Conservation (phyloP, 768 basidiomycete genomes). For the Candolleomyces efflorescens region DNA sequence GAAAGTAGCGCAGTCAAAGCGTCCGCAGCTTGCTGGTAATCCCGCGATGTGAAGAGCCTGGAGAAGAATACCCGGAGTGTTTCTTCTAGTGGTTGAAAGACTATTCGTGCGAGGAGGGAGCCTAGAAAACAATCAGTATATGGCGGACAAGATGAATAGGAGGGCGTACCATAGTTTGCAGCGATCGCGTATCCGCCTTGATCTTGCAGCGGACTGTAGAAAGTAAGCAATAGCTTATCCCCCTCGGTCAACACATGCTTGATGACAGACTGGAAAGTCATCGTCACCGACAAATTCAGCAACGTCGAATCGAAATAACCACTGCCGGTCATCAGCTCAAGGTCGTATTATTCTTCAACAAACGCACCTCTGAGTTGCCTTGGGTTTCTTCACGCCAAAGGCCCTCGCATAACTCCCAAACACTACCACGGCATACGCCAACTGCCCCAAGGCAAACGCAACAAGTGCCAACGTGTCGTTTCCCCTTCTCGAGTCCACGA, state of each 20-base stretch:
- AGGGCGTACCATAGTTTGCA: slow-evolving; percentile 81
- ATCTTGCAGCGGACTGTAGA: slow-evolving; percentile 76
- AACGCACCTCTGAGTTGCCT: neutral
- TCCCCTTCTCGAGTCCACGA: slow-evolving; percentile 37
- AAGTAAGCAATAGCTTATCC: slow-evolving; percentile 86
- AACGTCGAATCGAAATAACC: slow-evolving; percentile 32
- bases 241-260: slow-evolving; percentile 97
- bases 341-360: neutral
- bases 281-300: slow-evolving; percentile 66
- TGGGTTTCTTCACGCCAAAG: slow-evolving; percentile 16
- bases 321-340: slow-evolving; percentile 1
- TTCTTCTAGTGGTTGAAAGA: slow-evolving; percentile 97
- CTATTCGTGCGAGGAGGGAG: slow-evolving; percentile 84
- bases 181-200: slow-evolving; percentile 96
- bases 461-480: slow-evolving; percentile 55
- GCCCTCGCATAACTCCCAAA: slow-evolving; percentile 44
- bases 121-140: slow-evolving; percentile 41
- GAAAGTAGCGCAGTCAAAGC: slow-evolving; percentile 60
- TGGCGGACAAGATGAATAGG: neutral
- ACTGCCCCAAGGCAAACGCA: slow-evolving; percentile 85
- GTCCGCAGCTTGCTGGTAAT: slow-evolving; percentile 38
- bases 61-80: slow-evolving; percentile 89
- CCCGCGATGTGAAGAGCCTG: slow-evolving; percentile 36
- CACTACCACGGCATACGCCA: slow-evolving; percentile 62
- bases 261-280: slow-evolving; percentile 85